Base-by-base conservation (phyloP, 805 yeast species). In the Maudiozyma turicensis region DNA sequence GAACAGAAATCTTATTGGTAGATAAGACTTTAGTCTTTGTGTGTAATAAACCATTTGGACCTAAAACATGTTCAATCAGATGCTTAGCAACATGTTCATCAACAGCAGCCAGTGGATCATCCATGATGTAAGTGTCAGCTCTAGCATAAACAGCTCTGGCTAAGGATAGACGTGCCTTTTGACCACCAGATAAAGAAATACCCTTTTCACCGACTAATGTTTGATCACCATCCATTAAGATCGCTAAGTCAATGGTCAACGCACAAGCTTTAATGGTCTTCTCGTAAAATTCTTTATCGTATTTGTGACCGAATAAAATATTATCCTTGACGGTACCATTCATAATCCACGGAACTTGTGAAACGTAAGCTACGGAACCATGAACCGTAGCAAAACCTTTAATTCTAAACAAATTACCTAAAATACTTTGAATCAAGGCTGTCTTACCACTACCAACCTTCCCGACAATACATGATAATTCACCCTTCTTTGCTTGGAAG, bases 191-290 rank as follows among this genome's bases (percentile, higher is more conserved):
- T 45, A 93, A 73, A 11, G 97, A 87, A 46, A 93, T 90, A 54
- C 99, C 99, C 65, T 91, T 88, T 70, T 93, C 99, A 54, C 99
- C 99, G 50, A 93, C 98, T 58, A 86, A 80, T 6, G 99, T 93
- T 46, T 74, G 74, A 64, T 93, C 98, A 48, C 96, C 96, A 60
- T 87, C 86, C 1, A 96, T 88, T 51, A 93, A 74, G 32, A 82
- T 79, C 32, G 76, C 78, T 52, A 93, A 72, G 70, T 93, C 99
- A 30, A 81, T 80, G 10, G 74, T 67, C 57, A 93, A 75, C 11
- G 95, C 96, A 73, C 99, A 93, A 0, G 96, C 96, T 46, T 80
- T 79, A 26, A 93, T 69, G 0, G 95, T 91, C 55, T 75, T 76
- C 34, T 82, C 77, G 67, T 93, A 93, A 59, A 90, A 90, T 3